phyloP scores from a whole-genome alignment of 2,329 filamentous ascomycete genomes.

The Alternaria sp. region DNA sequence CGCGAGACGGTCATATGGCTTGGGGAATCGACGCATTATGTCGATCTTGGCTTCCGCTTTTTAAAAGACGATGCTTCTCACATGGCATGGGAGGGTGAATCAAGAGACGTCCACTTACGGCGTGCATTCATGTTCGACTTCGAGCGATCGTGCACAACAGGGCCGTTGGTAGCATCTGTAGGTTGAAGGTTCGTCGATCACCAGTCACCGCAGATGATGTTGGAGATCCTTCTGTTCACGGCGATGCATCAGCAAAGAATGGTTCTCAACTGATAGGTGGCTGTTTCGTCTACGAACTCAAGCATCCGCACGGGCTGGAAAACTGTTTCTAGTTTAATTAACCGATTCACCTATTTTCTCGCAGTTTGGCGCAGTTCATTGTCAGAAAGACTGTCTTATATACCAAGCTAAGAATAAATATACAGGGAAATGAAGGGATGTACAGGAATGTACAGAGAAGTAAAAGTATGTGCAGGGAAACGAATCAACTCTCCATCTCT shows the following conservation, averaged over 20 bases:
- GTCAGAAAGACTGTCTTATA: background rate
- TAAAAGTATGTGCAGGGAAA: background rate
- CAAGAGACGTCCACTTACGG: background rate
- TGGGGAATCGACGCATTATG: constrained; percentile 2
- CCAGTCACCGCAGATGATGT: background rate
- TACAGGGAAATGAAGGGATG: background rate
- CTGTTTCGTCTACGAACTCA: constrained; percentile 28
- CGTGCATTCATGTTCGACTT: background rate
- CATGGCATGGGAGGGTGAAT: constrained; percentile 9
- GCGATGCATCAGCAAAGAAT: background rate
- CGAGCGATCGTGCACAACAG: background rate
- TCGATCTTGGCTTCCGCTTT: background rate
- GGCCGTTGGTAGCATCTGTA: background rate
- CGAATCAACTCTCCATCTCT: background rate
- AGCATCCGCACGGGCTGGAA: background rate
- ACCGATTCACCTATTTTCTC: background rate
- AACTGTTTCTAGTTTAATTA: constrained; percentile 10
- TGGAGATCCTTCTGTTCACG: background rate
- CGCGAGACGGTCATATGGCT: constrained; percentile 17
- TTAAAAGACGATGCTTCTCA: background rate
- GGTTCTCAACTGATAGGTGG: constrained; percentile 26
- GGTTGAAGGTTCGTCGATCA: background rate
- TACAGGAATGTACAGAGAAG: too few species aligned
- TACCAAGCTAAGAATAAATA: background rate
- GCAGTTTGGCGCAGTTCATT: background rate